phyloP scores from a whole-genome alignment of 345 rosid species.

The Carallia pectinifolia region DNA sequence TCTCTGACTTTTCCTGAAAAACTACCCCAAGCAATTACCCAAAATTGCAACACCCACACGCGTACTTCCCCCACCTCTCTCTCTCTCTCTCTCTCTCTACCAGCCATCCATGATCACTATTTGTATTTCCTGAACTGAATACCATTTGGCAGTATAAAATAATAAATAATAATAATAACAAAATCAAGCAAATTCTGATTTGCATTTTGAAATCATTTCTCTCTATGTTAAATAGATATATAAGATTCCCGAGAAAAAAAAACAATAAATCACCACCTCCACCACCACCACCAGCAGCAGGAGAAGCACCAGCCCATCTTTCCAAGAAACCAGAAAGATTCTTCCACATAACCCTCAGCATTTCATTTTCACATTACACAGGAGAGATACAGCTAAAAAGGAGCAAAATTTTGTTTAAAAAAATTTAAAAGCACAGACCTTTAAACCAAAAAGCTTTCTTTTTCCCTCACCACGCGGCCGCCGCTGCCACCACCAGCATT shows the following conservation, averaged over 20 bases:
- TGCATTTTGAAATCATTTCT: constrained; percentile 24
- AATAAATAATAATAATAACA: background rate
- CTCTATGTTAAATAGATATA: constrained; percentile 3
- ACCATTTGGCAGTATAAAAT: too few relatives aligned
- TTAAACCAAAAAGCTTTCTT: background rate
- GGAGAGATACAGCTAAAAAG: background rate
- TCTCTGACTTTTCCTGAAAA: background rate
- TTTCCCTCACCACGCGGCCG: too few relatives aligned
- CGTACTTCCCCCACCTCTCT: background rate
- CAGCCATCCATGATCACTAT: background rate
- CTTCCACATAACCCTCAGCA: background rate
- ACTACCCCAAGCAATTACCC: background rate
- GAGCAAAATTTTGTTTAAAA: background rate
- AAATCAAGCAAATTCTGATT: background rate
- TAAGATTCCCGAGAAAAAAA: background rate
- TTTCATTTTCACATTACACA: constrained; percentile 4
- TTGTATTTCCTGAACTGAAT: background rate
- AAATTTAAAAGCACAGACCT: background rate
- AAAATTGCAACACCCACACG: background rate
- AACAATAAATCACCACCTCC: background rate
- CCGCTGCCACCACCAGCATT: too few relatives aligned
- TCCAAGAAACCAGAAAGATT: constrained; percentile 53
- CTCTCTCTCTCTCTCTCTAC: background rate
- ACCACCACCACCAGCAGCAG: too few relatives aligned
- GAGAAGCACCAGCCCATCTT: constrained; percentile 23